Percentiles rank a stretch among this genome's conserved stretches.
Evolutionary conservation across 768 basidiomycete genomes (phyloP).

Genomic region (Coprinopsis marcescibilis): DNA sequence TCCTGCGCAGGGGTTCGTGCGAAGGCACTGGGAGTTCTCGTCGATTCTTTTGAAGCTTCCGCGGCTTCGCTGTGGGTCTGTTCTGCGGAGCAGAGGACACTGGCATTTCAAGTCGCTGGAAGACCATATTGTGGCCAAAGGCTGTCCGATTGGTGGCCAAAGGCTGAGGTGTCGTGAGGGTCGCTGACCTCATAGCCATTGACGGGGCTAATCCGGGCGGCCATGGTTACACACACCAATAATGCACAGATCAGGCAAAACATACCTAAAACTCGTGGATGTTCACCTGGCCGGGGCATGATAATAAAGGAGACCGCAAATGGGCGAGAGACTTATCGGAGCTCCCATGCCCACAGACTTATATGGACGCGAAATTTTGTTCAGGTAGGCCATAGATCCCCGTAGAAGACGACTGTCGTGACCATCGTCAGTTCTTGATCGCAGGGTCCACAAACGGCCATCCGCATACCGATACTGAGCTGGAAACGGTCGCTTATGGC

Average conservation of each 20-base stretch:
- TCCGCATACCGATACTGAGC: not conserved
- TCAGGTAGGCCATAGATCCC: too few relatives aligned
- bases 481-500: not conserved
- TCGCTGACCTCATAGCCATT: too few relatives aligned
- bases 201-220: not conserved
- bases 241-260: not conserved
- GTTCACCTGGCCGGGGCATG: not conserved
- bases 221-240: not conserved
- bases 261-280: not conserved
- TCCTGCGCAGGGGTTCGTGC: not conserved
- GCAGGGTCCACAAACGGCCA: not conserved
- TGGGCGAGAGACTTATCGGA: too few relatives aligned
- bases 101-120: too few relatives aligned
- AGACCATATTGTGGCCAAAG: too few relatives aligned
- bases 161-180: too few relatives aligned
- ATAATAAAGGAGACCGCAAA: not conserved
- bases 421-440: too few relatives aligned
- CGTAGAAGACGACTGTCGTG: too few relatives aligned
- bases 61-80: not conserved
- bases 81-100: too few relatives aligned
- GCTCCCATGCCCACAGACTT: too few relatives aligned
- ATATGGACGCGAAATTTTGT: too few relatives aligned
- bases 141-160: too few relatives aligned
- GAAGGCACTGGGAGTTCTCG: not conserved
- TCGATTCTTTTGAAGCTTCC: constrained; percentile 1